Base-by-base conservation (phyloP, 495 filamentous ascomycete species). In the Penicillium roqueforti region DNA sequence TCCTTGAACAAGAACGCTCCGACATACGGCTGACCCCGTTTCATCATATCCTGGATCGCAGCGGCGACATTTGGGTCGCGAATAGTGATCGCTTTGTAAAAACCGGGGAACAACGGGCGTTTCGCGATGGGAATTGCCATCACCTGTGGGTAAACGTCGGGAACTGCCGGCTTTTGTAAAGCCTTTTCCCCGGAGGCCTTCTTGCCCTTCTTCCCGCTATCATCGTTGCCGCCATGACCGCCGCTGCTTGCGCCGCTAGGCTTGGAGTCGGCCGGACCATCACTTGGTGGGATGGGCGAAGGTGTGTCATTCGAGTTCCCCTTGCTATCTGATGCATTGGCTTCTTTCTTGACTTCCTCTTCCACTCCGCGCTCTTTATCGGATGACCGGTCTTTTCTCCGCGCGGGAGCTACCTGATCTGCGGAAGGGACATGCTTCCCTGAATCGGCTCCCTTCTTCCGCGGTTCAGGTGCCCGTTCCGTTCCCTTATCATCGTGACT, bases 81-180 rank as follows among this genome's bases (percentile, higher is more conserved):
- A 48, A 99, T 91, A 4, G 93, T 97, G 54, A 99, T 88, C 3
- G 95, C 92, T 68, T 99, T 99, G 74, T 99, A 99, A 73, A 96
- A 99, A 0, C 95, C 95, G 0, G 95, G 95, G 71, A 97, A 99
- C 2, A 99, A 73, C 22, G 93, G 95, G 42, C 95, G 82, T 72
- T 93, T 92, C 5, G 89, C 87, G 60, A 99, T 96, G n/a, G 95
- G 93, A 51, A 99, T 92, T 1, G 95, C 95, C 87, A 99, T 91
- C 44, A 99, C 91, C 65, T 97, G 92, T 19, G 95, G 93, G 68
- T 99, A 99, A 34, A 97, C 85, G 44, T 97, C 95, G 19, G 95
- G 95, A 5, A 97, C 85, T 0, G 84, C 78, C 3, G 91, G 87
- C 71, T 96, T 97, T 63, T 89, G 82, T 42, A 97, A 71, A 19